Evolutionary conservation across 805 yeast species (phyloP), one percentile per base, ranked within the genome.

Genomic region (Metschnikowia noctiluminum): DNA sequence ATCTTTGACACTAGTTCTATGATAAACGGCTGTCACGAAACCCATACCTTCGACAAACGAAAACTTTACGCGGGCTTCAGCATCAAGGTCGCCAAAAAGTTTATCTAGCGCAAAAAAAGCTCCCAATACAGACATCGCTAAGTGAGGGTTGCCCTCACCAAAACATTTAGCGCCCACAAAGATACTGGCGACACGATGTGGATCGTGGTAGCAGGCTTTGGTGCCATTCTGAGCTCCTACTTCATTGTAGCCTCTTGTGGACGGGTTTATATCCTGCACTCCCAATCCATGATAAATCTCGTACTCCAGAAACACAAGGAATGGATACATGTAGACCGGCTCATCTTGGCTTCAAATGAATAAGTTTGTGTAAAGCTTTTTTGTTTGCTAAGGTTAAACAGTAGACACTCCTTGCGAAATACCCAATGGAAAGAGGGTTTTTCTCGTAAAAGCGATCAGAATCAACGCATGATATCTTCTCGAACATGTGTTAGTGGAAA

Each of bases 341-440:
- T 73, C 70, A 26, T 72, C 67, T 64, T 82, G 89, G 43, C 65
- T 66, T 21, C 71, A 84, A 21, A 85, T 68, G 54, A 83, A 66
- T 59, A 86, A 60, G 62, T 88, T 87, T 35, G 81, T 78, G 66
- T 79, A 86, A 65, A 87, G 88, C 66, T 86, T 87, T 71, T 88
- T 87, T 26, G 96, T 89, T 59, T 83, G 82, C 51, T 78, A 73
- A 11, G 76, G 78, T 10, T 53, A 56, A 32, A 65, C 77, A 43
- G 65, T 61, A 50, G 73, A 71, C 36, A 78, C 82, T 34, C 80
- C 80, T 3, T 54, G 56, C 15, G 85, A 81, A 36, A 81, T 61
- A 0, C 59, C 55, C 48, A 80, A 62, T 11, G 77, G 77, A 39
- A 79, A 70, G 3, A 70, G 3, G 63, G 70, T 36, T 71, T 71